These are phyloP conservation scores for Candida xyloterini DNA, from an alignment of 805 yeast species.

Conservation along the genomic window DNA sequence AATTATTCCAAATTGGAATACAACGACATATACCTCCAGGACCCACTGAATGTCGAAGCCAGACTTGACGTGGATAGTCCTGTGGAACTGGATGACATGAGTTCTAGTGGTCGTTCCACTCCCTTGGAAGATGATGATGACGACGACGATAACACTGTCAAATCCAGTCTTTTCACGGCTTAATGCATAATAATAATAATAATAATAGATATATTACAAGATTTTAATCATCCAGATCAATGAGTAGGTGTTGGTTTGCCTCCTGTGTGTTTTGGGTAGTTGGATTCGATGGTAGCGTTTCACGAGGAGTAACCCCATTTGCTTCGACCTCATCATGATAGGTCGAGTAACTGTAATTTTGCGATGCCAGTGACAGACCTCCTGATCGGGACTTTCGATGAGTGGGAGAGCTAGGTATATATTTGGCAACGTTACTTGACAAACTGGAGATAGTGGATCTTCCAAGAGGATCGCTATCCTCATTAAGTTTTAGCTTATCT, in stretches of 20 bases:
- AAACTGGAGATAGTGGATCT: constrained; percentile 20
- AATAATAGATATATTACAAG: constrained; percentile 3
- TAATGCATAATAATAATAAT: constrained; percentile 9
- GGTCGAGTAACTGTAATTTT: constrained; percentile 3
- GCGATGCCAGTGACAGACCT: constrained; percentile 7
- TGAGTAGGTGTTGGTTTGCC: not conserved
- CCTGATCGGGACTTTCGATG: constrained; percentile 13
- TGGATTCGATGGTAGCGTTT: not conserved
- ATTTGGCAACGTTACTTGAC: constrained; percentile 19
- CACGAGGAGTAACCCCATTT: not conserved
- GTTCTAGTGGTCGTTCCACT: constrained; percentile 22
- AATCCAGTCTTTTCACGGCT: constrained; percentile 19
- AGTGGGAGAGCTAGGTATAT: constrained; percentile 10
- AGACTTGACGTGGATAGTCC: constrained; percentile 9
- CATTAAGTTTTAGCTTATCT: constrained; percentile 8
- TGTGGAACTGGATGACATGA: constrained; percentile 19
- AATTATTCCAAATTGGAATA: constrained; percentile 47
- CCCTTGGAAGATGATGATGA: constrained; percentile 23
- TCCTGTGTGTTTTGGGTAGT: not conserved
- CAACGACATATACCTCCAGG: constrained; percentile 30
- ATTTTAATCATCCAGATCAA: constrained; percentile 3
- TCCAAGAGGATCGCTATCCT: constrained; percentile 22
- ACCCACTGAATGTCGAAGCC: constrained; percentile 32
- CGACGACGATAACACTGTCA: constrained; percentile 19
- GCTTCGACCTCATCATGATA: constrained; percentile 4